Base-by-base conservation (phyloP, 768 basidiomycete genomes). In the Russula brevipes region DNA sequence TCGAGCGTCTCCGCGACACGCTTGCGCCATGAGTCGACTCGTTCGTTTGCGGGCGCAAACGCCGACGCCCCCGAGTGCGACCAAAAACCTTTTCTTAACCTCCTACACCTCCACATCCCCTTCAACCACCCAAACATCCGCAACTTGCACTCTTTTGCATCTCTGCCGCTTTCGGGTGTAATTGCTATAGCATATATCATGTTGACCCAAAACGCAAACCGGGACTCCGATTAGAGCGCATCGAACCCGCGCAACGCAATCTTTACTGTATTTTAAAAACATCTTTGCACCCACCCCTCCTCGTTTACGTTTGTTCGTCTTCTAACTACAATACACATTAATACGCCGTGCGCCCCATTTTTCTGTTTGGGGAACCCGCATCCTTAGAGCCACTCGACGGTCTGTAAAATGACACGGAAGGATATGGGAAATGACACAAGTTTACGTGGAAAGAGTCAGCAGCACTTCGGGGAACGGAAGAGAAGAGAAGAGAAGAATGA, bases 1-100 rank as follows among this genome's bases (percentile, higher is more conserved):
- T 77, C 31, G 82, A 86, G 72, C 79, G 82, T 69, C 89, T 88
- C 86, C 85, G 82, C 74, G 86, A 86, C 62, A 87, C 83, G 24
- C 70, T 87, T 5, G 2, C 54, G 24, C 38, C 51, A 17, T 63
- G 60, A 68, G 47, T 44, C 14, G 49, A 49, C 41, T 42, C 24
- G 24, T 24, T 24, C 1, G 24, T 24, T 24, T 24, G n/a, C n/a
- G n/a, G n/a, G n/a, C n/a, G n/a, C n/a, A n/a, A n/a, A n/a, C n/a
- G n/a, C n/a, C n/a, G n/a, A n/a, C n/a, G n/a, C 24, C 24, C 24
- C 1, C 24, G 24, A 24, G 24, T 24, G 1, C 24, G 24, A 24
- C 24, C 24, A 24, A 24, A 24, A 39, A 39, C 38, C 38, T 11
- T 17, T n/a, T 5, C n/a, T n/a, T 12, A 12, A 12, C 47, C 16